phyloP scores from a whole-genome alignment of 1,284 basidiomycete genomes.

The Inonotus hispidus region DNA sequence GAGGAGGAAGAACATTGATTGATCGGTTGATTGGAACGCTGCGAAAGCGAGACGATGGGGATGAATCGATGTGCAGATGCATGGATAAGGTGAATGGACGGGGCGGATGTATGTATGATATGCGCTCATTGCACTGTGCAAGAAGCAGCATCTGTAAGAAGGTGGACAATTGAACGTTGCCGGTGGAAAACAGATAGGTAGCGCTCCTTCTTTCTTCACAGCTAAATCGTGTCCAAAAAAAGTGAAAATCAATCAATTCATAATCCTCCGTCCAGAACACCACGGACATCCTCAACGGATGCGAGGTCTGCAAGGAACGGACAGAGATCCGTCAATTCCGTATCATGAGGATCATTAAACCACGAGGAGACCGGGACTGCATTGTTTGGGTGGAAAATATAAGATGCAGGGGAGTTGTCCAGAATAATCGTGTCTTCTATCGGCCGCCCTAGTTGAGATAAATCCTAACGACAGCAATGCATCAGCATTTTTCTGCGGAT shows the following conservation, averaged over 20 bases:
- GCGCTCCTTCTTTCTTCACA: background rate
- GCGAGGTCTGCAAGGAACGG: conserved; percentile 90
- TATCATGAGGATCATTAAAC: conserved; percentile 99
- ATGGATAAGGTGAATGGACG: background rate
- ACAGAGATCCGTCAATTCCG: conserved; percentile 91
- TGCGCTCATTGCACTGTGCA: background rate
- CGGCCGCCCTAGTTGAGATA: conserved; percentile 92
- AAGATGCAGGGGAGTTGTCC: conserved; percentile 98
- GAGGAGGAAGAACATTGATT: background rate
- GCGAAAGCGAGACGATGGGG: too few relatives aligned
- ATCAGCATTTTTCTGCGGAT: conserved; percentile 16
- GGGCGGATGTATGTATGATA: conserved; percentile 2
- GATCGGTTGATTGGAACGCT: background rate
- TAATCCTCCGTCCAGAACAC: conserved; percentile 82
- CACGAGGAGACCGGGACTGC: conserved; percentile 98
- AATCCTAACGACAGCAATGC: conserved; percentile 54
- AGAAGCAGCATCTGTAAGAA: conserved; percentile 5
- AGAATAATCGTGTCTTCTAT: conserved; percentile 95
- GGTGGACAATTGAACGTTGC: background rate
- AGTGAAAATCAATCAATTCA: conserved; percentile 27
- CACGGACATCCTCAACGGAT: conserved; percentile 85
- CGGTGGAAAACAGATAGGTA: background rate
- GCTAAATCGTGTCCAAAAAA: too few relatives aligned
- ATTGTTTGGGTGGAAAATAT: conserved; percentile 99
- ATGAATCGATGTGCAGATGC: background rate